Evolutionary conservation across 305 asterid species (phyloP), one percentile per base, ranked within the genome.

Genomic region (Vinca major): DNA sequence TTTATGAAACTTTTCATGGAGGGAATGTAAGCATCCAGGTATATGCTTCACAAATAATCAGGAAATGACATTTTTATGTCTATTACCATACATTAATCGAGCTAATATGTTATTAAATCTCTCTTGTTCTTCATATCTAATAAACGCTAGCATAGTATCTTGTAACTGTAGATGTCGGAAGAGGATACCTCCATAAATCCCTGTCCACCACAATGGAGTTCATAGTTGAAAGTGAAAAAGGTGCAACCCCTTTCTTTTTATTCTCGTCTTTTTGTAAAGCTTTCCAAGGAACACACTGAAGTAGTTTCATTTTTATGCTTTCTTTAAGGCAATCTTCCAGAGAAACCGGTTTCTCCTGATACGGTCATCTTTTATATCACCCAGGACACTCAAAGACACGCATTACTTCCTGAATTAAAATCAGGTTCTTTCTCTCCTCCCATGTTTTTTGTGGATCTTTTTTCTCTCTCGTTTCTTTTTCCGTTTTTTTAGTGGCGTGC

Each of bases 1-100:
- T 87, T 71, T 86, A 89, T 75, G 97, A 89, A 83, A 91, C 97
- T 80, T 91, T 79, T 78, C 97, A 91, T 77, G 96, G 97, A 62
- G 83, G 88, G 64, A 79, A 87, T 79, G 81, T 89, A 74, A 89
- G 84, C 83, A 79, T 91, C 77, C 95, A 91, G 91, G 97, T 88
- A 84, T 48, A 57, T 17, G 43, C 61, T 43, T 60, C 62, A 17
- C 2, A 48, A 57, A 51, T 55, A 53, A 11, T n/a, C 11, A 41
- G 9, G 26, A 26, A 21, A 11, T 57, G 45, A 14, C 6, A 3
- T 36, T 64, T 36, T 65, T 40, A n/a, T 44, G 45, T 37, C 26
- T 50, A n/a, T 33, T 26, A 5, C 26, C n/a, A 2, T 36, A 47
- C 3, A 21, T 49, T 13, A 21, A 26, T 14, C 17, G 10, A 9